Base-by-base conservation (phyloP, 2,329 filamentous ascomycete genomes). In the Colletotrichum destructivum region DNA sequence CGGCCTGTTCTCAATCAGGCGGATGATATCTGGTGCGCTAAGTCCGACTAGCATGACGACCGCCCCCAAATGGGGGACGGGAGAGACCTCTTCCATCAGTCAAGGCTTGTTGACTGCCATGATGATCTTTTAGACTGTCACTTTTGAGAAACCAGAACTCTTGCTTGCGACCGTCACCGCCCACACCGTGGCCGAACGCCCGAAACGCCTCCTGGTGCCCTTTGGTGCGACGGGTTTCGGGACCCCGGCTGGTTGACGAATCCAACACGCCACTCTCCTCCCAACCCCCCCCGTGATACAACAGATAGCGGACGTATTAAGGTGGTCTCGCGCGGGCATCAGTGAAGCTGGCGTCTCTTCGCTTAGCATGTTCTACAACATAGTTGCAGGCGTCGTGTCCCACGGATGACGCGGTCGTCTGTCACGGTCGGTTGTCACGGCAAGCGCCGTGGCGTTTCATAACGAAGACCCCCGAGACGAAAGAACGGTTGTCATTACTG, bases 201-300 rank as follows among this genome's bases (percentile, higher is more conserved):
- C 57, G 65, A 71, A 63, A 71, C 69, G 35, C 56, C 47, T 60
- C 62, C 64, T 62, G 69, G 52, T 18, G 23, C 64, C 26, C 47
- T 23, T 21, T 69, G 52, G 64, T 62, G 59, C 59, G 59, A 54
- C 69, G 40, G 56, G 69, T 71, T 71, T 63, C 60, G 69, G 38
- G 59, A 69, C n/a, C 69, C 56, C 15, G 13, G 69, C 40, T 18
- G 52, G 16, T 11, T 60, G 40, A 42, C 38, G 52, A 21, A 55
- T 31, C 54, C 52, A 35, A 35, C 26, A 16, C 23, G n/a, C 4
- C 64, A 57, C 56, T 31, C 55, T 47, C 51, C 51, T 35, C 35
- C 31, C 26, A 35, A 16, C n/a, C 42, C 40, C 42, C 35, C 9
- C 18, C 51, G 46, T 52, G 51, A 23, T n/a, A n/a, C 26, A 46